These are phyloP conservation scores for Rhodocollybia butyracea DNA, from an alignment of 768 basidiomycete genomes.

Conservation along the genomic window DNA sequence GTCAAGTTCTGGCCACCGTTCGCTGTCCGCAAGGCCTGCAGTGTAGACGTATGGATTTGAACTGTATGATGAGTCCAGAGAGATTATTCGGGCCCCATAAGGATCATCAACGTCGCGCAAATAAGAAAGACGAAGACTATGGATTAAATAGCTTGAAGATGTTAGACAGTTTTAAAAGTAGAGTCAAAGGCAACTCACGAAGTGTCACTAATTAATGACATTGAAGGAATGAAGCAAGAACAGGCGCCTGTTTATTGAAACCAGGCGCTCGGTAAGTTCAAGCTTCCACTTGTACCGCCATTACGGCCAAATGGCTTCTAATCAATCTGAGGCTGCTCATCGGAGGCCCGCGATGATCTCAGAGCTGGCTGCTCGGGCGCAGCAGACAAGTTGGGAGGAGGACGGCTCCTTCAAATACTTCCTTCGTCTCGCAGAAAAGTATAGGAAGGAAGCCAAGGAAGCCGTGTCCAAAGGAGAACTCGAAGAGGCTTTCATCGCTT, in stretches of 20 bases:
- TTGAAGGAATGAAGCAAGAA: too few relatives aligned
- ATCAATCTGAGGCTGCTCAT: not conserved
- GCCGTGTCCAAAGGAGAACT: slow-evolving; percentile 36
- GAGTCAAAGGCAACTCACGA: slow-evolving; percentile 14
- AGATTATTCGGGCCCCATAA: slow-evolving; percentile 77
- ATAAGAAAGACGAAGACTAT: slow-evolving; percentile 80
- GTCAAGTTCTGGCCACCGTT: slow-evolving; percentile 83
- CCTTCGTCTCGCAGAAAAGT: slow-evolving; percentile 45
- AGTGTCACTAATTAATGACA: slow-evolving; percentile 67
- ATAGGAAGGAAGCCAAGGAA: slow-evolving; percentile 35
- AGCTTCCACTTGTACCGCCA: not conserved
- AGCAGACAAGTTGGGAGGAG: slow-evolving; percentile 39
- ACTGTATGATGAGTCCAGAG: slow-evolving; percentile 64
- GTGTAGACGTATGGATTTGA: slow-evolving; percentile 83
- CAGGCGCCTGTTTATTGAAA: not conserved
- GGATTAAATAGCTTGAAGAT: slow-evolving; percentile 61
- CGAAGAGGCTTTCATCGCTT: slow-evolving; percentile 51
- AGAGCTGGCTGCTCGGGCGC: slow-evolving; percentile 44
- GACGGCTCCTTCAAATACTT: slow-evolving; percentile 43
- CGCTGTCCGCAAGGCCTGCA: slow-evolving; percentile 71
- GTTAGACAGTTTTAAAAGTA: not conserved
- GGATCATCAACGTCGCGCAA: slow-evolving; percentile 88
- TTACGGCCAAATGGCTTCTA: not conserved
- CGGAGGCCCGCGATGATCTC: slow-evolving; percentile 40
- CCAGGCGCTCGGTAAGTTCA: not conserved